These are phyloP conservation scores for Peltaster fructicola DNA, from an alignment of 2,329 filamentous ascomycete species.

Conservation along the genomic window DNA sequence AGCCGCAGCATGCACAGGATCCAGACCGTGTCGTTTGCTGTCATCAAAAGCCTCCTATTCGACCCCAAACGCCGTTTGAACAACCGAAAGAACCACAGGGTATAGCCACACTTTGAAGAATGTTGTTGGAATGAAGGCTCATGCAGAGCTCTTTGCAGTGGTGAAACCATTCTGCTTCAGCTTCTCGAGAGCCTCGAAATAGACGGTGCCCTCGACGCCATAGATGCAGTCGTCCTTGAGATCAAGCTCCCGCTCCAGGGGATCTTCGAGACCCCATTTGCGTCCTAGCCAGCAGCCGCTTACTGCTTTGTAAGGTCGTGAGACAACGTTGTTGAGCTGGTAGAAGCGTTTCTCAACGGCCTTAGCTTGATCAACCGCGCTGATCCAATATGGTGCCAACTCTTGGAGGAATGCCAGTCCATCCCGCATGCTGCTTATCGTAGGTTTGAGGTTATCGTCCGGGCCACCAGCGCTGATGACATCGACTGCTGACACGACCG, in stretches of 20 bases:
- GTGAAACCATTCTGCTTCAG: slow-evolving; percentile 12
- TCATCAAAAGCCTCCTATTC: no score
- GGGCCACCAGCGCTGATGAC: slow-evolving; percentile 44
- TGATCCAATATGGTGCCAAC: slow-evolving; percentile 42
- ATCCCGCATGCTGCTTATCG: slow-evolving; percentile 36
- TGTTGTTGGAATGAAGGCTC: no score
- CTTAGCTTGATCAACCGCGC: slow-evolving; percentile 33
- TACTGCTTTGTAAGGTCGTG: slow-evolving; percentile 19
- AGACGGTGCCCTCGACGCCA: slow-evolving; percentile 11
- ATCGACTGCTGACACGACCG: slow-evolving; percentile 46
- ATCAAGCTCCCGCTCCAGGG: slow-evolving; percentile 14
- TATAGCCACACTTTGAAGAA: no score
- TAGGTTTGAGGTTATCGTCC: slow-evolving; percentile 31
- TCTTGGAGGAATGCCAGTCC: slow-evolving; percentile 38
- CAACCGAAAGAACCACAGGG: no score
- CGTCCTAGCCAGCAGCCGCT: slow-evolving; percentile 18
- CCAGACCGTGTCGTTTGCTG: no score
- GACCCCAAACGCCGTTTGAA: no score
- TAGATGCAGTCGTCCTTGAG: slow-evolving; percentile 19
- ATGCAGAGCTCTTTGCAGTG: no score
- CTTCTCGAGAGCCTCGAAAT: slow-evolving; percentile 18
- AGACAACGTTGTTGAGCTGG: slow-evolving; percentile 24
- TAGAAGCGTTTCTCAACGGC: slow-evolving; percentile 31
- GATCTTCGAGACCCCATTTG: slow-evolving; percentile 17
- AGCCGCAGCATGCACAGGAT: no score